These are phyloP conservation scores for Ruellia speciosa DNA, from an alignment of 305 asterid species.

Conservation along the genomic window DNA sequence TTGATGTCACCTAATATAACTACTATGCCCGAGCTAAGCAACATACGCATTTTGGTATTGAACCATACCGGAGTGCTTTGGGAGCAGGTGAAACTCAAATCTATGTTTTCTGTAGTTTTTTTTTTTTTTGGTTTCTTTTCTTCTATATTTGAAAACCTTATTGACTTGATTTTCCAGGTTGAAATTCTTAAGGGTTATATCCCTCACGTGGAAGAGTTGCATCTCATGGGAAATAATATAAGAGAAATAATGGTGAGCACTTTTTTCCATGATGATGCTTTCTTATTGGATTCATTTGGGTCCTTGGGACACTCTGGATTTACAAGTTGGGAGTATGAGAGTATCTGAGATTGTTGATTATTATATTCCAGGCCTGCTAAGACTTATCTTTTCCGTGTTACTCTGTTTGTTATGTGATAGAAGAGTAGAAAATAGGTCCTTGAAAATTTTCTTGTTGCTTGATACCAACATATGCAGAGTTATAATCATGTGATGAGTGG, in stretches of 20 bases:
- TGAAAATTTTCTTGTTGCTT: conserved; percentile 10
- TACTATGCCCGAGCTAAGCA: conserved; percentile 45
- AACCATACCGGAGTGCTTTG: conserved; percentile 72
- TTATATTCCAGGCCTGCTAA: background rate
- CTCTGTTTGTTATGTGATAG: background rate
- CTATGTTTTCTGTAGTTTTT: background rate
- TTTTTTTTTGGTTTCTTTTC: conserved; percentile 19
- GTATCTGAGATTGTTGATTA: background rate
- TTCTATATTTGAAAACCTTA: conserved; percentile 18
- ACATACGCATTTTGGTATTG: conserved; percentile 60
- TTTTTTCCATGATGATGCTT: conserved; percentile 11
- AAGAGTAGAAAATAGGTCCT: background rate
- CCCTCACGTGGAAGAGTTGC: conserved; percentile 72
- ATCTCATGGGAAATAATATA: conserved; percentile 73
- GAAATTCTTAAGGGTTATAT: conserved; percentile 66
- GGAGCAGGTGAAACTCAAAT: conserved; percentile 51
- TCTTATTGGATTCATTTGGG: conserved; percentile 15
- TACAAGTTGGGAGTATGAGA: too few relatives aligned
- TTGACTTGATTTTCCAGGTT: conserved; percentile 42
- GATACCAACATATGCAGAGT: conserved; percentile 1
- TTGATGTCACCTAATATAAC: conserved; percentile 44
- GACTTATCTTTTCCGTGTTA: background rate
- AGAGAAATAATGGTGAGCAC: conserved; percentile 53
- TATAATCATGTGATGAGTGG: background rate
- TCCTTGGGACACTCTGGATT: too few relatives aligned